A percentile compares a stretch with the other conserved stretches of the same genome.
These are phyloP conservation scores for Pelagophyceae sp. DNA, from an alignment of 352 stramenopile genomes.

Conservation along the genomic window DNA sequence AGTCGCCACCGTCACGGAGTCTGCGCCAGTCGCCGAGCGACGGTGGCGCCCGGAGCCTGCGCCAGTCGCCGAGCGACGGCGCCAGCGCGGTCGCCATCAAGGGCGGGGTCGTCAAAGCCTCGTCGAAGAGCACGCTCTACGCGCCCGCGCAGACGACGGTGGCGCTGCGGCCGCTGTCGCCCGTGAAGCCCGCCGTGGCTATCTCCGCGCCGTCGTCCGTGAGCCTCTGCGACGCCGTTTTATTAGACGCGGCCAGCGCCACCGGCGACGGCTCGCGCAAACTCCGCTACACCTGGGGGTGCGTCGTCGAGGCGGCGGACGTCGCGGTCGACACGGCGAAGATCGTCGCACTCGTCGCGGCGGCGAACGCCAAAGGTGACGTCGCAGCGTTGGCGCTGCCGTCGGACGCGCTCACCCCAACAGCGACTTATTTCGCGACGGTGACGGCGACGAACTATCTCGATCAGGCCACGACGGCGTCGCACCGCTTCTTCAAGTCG, in stretches of 20 bases:
- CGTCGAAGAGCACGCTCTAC: neutral
- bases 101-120: neutral
- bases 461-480: slow-evolving; percentile 1
- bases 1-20: too few species aligned
- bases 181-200: neutral
- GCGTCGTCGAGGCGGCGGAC: neutral
- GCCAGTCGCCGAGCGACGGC: too few species aligned
- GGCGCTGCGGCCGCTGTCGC: neutral
- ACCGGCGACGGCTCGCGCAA: neutral
- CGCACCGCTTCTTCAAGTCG: neutral
- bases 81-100: neutral
- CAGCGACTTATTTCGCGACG: neutral
- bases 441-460: neutral
- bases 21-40: too few species aligned
- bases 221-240: neutral
- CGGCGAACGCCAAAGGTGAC: neutral
- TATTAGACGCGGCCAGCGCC: neutral
- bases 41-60: too few species aligned
- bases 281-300: neutral
- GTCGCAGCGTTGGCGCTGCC: neutral
- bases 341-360: neutral
- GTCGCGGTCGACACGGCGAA: neutral
- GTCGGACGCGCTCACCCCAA: neutral
- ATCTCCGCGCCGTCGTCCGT: neutral
- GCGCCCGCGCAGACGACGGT: neutral